Conservation (phyloP, 2,329 filamentous ascomycete genomes). For the Penicillium sp. region DNA sequence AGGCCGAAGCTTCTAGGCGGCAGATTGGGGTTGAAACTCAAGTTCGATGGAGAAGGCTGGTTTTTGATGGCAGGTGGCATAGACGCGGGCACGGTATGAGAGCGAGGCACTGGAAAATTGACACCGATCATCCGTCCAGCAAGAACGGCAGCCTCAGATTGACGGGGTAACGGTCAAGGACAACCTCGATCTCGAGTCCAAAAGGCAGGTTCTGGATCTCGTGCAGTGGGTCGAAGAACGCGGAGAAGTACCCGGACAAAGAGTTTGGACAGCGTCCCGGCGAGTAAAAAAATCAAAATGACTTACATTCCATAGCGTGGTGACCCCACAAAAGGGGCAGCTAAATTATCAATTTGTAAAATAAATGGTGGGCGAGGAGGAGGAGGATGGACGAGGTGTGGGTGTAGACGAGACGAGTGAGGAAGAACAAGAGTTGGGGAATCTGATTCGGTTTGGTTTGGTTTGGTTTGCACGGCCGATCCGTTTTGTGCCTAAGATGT, state of each 20-base stretch:
- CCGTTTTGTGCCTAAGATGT: slow-evolving; percentile 25
- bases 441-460: slow-evolving; percentile 21
- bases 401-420: slow-evolving; percentile 37
- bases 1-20: slow-evolving; percentile 25
- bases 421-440: slow-evolving; percentile 34
- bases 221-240: slow-evolving; percentile 40
- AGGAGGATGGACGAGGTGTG: slow-evolving; percentile 9
- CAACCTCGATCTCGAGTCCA: slow-evolving; percentile 16
- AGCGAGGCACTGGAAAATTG: slow-evolving; percentile 22
- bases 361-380: slow-evolving; percentile 26
- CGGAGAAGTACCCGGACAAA: slow-evolving; percentile 40
- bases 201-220: slow-evolving; percentile 25
- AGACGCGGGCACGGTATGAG: slow-evolving; percentile 29
- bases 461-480: slow-evolving; percentile 20
- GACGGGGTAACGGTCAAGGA: slow-evolving; percentile 14
- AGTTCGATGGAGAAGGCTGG: slow-evolving; percentile 35
- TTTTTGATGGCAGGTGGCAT: slow-evolving; percentile 41
- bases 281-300: slow-evolving; percentile 31
- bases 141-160: slow-evolving; percentile 15
- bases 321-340: slow-evolving; percentile 45
- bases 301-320: slow-evolving; percentile 61
- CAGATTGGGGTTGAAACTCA: slow-evolving; percentile 27
- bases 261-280: slow-evolving; percentile 28
- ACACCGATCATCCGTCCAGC: slow-evolving; percentile 22
- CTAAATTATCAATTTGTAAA: slow-evolving; percentile 34